phyloP scores from a whole-genome alignment of 257 asterid genomes.

The Henckelia pumila region DNA sequence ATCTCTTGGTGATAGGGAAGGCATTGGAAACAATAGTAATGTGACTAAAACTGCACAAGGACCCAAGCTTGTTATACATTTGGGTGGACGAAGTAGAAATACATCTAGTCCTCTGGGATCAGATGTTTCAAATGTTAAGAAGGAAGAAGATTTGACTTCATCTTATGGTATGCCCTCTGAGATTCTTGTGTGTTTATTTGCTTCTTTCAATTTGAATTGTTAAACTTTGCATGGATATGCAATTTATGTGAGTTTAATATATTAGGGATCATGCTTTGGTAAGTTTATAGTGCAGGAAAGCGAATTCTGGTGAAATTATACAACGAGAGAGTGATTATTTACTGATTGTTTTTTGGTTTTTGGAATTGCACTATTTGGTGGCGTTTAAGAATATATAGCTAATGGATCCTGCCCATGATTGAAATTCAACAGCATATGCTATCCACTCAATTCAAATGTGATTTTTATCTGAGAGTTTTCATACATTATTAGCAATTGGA shows the following conservation, averaged over 20 bases:
- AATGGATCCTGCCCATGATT: no score
- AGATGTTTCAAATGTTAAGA: conserved; percentile 59
- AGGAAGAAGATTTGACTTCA: conserved; percentile 36
- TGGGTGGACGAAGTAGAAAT: conserved; percentile 69
- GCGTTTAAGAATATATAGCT: background rate
- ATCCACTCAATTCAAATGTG: background rate
- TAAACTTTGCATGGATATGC: background rate
- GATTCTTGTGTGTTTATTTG: conserved; percentile 16
- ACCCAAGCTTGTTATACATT: conserved; percentile 85
- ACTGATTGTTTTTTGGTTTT: background rate
- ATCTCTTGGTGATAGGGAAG: conserved; percentile 45
- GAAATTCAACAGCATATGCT: background rate
- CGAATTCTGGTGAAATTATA: background rate
- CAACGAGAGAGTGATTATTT: background rate
- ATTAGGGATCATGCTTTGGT: background rate
- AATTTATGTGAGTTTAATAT: background rate
- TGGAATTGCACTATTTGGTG: background rate
- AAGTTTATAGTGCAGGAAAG: background rate
- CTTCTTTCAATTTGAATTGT: background rate
- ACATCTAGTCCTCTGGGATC: conserved; percentile 53
- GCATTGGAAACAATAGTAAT: conserved; percentile 43
- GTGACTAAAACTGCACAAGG: conserved; percentile 52
- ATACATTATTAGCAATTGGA: background rate
- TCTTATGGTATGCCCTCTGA: background rate
- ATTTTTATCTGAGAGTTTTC: background rate